Base-by-base conservation (phyloP, 495 filamentous ascomycete species). In the Terfezia claveryi region DNA sequence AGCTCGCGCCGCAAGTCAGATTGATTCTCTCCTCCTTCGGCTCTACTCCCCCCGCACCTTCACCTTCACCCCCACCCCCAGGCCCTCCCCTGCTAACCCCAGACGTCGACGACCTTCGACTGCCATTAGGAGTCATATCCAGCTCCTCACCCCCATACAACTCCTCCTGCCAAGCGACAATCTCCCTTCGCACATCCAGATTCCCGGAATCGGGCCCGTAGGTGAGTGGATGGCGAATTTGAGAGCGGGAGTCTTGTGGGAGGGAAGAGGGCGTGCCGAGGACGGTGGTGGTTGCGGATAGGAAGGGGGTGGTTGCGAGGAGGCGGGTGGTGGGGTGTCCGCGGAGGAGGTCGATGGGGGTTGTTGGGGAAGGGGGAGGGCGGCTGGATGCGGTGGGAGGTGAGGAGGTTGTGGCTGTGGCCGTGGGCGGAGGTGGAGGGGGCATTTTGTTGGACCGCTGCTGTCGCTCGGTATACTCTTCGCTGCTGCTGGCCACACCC, bases 131-230 rank as follows among this genome's bases (percentile, higher is more conserved):
- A 32, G 27, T 32, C 27, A 32, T 7, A 32, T 32, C 27, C n/a
- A 20, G 23, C n/a, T 32, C 50, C 50, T 51, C 50, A 4, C 6
- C 50, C 1, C 27, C 52, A 44, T 88, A 93, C 58, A 79, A 81
- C 0, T 58, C 53, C 0, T 68, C 71, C n/a, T 87, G 68, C 85
- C 86, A 94, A 37, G 65, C 55, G 37, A 83, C 80, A 23, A 94
- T 66, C 27, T 76, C 70, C 55, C 72, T 65, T 7, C 84, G 70
- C 1, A 86, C 69, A 36, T 80, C 78, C 23, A 71, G 64, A 58
- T 84, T 83, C 8, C 88, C 88, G 44, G 74, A 68, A 62, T 93
- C 85, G 4, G 84, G 80, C 0, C 80, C 88, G 64, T 95, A 95
- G 14, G 76, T 71, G 36, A 94, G 70, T 6, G 63, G 60, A 37